These are phyloP conservation scores for Phalaenopsis hybrid DNA, from an alignment of 116 monocot genomes.

Conservation along the genomic window DNA sequence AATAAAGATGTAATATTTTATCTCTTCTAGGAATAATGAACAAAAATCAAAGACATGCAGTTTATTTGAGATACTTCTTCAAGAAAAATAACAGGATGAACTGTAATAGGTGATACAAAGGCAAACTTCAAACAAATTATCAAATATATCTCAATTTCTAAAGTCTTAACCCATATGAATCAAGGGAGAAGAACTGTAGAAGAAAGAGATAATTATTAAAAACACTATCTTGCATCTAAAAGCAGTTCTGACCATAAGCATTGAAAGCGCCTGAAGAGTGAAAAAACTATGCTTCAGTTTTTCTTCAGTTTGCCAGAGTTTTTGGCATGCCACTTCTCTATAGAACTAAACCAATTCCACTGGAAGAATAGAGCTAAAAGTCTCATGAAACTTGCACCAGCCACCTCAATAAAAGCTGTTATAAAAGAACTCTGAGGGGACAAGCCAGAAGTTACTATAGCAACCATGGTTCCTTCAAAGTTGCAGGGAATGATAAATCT, in stretches of 20 bases:
- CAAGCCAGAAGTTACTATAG: slow-evolving; percentile 73
- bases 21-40: too few species aligned
- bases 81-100: too few species aligned
- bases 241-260: not conserved
- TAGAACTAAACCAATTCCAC: slow-evolving; percentile 53
- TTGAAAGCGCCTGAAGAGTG: not conserved
- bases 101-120: too few species aligned
- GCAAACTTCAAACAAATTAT: too few species aligned
- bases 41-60: too few species aligned
- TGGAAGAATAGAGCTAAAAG: slow-evolving; percentile 53
- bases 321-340: slow-evolving; percentile 52
- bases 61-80: too few species aligned
- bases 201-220: too few species aligned
- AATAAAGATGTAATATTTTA: too few species aligned
- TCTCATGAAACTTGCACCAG: slow-evolving; percentile 56
- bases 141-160: too few species aligned
- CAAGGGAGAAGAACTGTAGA: too few species aligned
- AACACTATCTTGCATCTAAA: too few species aligned
- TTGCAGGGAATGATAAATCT: slow-evolving; percentile 62
- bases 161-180: too few species aligned
- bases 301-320: slow-evolving; percentile 13
- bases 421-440: slow-evolving; percentile 64
- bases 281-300: not conserved
- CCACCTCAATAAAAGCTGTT: slow-evolving; percentile 51
- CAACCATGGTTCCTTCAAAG: slow-evolving; percentile 61